Percentiles rank a stretch among this genome's conserved stretches.
Evolutionary conservation across 768 basidiomycete genomes (phyloP).

Genomic region (Macrolepiota albuminosa): DNA sequence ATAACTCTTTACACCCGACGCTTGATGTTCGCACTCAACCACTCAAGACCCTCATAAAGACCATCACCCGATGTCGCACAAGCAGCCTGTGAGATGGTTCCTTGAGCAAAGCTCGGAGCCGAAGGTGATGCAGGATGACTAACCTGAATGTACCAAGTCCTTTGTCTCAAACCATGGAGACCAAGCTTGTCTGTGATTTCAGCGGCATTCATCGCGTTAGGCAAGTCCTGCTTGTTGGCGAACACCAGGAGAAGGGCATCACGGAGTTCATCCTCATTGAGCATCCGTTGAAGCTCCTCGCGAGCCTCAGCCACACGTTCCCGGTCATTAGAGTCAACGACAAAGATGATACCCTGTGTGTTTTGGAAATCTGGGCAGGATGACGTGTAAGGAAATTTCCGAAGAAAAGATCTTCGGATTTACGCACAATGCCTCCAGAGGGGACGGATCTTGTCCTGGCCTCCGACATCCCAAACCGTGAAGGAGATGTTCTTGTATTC

Average conservation of each 20-base stretch:
- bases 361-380: constrained; percentile 91
- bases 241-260: constrained; percentile 98
- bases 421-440: constrained; percentile 99
- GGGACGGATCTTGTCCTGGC: constrained; percentile 99
- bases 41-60: constrained; percentile 97
- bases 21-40: constrained; percentile 91
- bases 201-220: constrained; percentile 98
- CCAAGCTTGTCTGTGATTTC: constrained; percentile 99
- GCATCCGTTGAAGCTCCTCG: constrained; percentile 98
- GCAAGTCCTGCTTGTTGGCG: constrained; percentile 99
- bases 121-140: constrained; percentile 21
- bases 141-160: constrained; percentile 98
- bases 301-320: constrained; percentile 99
- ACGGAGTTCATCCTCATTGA: constrained; percentile 99
- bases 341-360: constrained; percentile 99
- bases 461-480: constrained; percentile 99
- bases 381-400: constrained; percentile 14
- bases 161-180: constrained; percentile 92
- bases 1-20: constrained; percentile 59
- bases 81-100: constrained; percentile 60
- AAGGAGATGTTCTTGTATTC: constrained; percentile 99
- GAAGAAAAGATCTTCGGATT: constrained; percentile 15
- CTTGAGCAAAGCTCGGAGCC: constrained; percentile 13
- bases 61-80: constrained; percentile 99
- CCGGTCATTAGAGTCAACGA: constrained; percentile 98